These are phyloP conservation scores for Ogataea pignaliae DNA, from an alignment of 805 yeast genomes.

Conservation along the genomic window DNA sequence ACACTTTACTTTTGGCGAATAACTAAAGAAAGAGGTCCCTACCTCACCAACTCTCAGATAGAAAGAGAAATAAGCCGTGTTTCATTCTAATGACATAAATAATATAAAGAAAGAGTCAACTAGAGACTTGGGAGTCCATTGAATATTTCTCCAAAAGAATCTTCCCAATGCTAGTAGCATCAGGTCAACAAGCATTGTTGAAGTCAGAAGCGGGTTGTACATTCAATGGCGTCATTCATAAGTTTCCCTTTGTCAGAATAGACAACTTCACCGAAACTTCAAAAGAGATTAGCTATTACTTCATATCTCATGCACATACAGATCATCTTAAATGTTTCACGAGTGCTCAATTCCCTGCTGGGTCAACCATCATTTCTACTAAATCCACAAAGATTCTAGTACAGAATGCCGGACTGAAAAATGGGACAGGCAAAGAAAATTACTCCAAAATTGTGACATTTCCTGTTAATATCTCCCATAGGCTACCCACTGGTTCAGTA, in stretches of 20 bases:
- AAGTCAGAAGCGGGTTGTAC: neutral
- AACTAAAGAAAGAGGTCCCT: no score
- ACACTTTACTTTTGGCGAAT: no score
- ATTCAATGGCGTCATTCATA: slow-evolving; percentile 11
- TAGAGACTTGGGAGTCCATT: no score
- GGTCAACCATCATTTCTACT: slow-evolving; percentile 1
- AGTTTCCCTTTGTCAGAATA: slow-evolving; percentile 8
- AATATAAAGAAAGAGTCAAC: no score
- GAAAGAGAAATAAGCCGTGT: no score
- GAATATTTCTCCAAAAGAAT: no score
- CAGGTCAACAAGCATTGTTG: no score
- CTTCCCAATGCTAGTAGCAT: no score
- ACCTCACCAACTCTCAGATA: no score
- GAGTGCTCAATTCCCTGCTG: neutral
- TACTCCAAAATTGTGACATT: neutral
- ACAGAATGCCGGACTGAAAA: neutral
- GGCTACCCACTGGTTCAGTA: neutral
- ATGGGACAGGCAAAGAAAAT: no score
- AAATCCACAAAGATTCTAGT: slow-evolving; percentile 3
- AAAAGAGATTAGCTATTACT: slow-evolving; percentile 6
- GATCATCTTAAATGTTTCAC: slow-evolving; percentile 12
- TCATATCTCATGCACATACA: slow-evolving; percentile 16
- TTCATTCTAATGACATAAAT: no score
- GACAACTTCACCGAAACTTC: slow-evolving; percentile 10
- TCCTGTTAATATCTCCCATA: neutral